These are phyloP conservation scores for Trifolium fragiferum DNA, from an alignment of 306 rosid genomes.

Conservation along the genomic window DNA sequence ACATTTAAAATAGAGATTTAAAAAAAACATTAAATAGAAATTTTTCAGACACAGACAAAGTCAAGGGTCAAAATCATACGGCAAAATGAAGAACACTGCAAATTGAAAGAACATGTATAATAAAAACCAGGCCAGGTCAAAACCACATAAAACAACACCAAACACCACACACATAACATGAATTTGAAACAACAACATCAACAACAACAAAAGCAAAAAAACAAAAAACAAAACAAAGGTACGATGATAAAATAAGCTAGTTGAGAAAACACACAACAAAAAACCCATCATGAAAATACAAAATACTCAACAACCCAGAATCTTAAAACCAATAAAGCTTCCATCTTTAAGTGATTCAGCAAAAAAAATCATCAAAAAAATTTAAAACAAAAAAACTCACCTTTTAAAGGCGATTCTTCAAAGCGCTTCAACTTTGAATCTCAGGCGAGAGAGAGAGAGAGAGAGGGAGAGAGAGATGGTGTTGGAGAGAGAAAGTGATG, in stretches of 20 bases:
- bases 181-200: conserved; percentile 37
- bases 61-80: conserved; percentile 37
- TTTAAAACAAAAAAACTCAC: conserved; percentile 3
- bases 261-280: conserved; percentile 39
- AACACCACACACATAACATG: conserved; percentile 20
- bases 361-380: conserved; percentile 34
- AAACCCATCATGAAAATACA: conserved; percentile 40
- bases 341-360: conserved; percentile 35
- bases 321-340: conserved; percentile 40
- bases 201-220: conserved; percentile 27
- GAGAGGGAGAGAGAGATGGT: conserved; percentile 31
- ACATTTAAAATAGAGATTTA: neutral
- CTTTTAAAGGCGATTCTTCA: conserved; percentile 18
- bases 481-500: conserved; percentile 50
- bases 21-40: conserved; percentile 8
- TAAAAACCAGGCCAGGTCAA: conserved; percentile 41
- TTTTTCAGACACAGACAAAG: conserved; percentile 32
- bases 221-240: conserved; percentile 22
- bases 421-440: neutral
- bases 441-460: conserved; percentile 22
- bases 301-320: conserved; percentile 30
- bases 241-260: conserved; percentile 35
- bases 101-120: conserved; percentile 18
- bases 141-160: conserved; percentile 39
- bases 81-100: conserved; percentile 37